A percentile compares a stretch with the other conserved stretches of the same genome.
Evolutionary conservation across 73 alveolate species (phyloP).

Genomic region (Paramecium tetraurelia): DNA sequence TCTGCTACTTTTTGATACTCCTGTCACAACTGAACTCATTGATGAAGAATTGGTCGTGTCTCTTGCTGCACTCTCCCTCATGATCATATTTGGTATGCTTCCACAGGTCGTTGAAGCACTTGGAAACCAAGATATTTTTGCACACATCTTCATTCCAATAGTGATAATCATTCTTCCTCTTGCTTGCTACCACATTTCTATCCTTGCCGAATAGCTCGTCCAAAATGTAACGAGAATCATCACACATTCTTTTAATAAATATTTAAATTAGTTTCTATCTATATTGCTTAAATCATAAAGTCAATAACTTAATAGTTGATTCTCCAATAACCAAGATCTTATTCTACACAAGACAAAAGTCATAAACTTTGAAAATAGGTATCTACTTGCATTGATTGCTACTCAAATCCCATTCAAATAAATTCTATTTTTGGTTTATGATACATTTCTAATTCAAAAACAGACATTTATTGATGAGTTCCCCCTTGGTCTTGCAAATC

Average conservation of each 20-base stretch:
- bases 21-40: neutral
- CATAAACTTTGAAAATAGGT: neutral
- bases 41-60: conserved; percentile 29
- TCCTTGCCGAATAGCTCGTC: conserved; percentile 46
- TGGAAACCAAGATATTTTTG: neutral
- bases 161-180: conserved; percentile 44
- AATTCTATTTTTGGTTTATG: neutral
- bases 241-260: conserved; percentile 29
- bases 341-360: neutral
- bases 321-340: conserved; percentile 1
- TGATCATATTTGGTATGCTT: conserved; percentile 51
- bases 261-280: neutral
- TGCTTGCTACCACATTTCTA: neutral
- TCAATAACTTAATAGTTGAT: neutral
- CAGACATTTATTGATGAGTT: neutral
- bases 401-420: neutral
- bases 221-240: conserved; percentile 1
- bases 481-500: neutral
- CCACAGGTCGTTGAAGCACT: conserved; percentile 30
- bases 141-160: conserved; percentile 55
- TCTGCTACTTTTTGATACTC: neutral
- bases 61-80: conserved; percentile 38
- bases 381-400: neutral
- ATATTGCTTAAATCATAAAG: neutral
- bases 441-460: neutral